Base-by-base conservation (phyloP, 768 basidiomycete genomes). In the Leccinellum rugosiceps region DNA sequence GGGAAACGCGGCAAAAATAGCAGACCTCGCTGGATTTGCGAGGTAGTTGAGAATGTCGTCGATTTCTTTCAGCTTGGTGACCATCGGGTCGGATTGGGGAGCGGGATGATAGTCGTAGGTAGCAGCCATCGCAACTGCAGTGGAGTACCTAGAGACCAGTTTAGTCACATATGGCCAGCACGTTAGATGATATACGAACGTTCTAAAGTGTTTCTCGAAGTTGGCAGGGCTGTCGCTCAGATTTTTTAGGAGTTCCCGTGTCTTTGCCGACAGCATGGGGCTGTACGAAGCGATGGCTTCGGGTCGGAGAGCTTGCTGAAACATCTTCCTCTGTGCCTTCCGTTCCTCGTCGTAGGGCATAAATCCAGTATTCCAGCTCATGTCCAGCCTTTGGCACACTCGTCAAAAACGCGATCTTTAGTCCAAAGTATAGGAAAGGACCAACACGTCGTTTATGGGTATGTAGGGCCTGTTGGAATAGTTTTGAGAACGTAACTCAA, bases 91-190 rank as follows among this genome's bases (percentile, higher is more conserved):
- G 35, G 55, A 50, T 25, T 44, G 54, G 0, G 55, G 55, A 26
- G 50, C 55, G 14, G 45, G 54, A 19, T 59, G 58, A 25, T 58
- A 57, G 30, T 57, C 58, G 4, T 56, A 56, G 23, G 58, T 59
- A 13, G 55, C 58, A 19, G 54, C 58, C 55, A 59, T 59, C 11
- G 58, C 38, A 21, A 59, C 56, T 1, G 58, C 54, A n/a, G 58
- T 59, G n/a, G 58, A 35, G 4, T 25, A 56, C 14, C 58, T 59
- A 30, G 19, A 17, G 19, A 17, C 6, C 43, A 25, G 4, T n/a
- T 58, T 19, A 46, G 17, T 11, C n/a, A 34, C 35, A 8, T 38
- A 17, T 25, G 19, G 13, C 19, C 25, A 17, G 1, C 26, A 11
- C 4, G 8, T 6, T n/a, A 38, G 10, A 13, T n/a, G 17, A 23